A percentile compares a stretch with the other conserved stretches of the same genome.
Evolutionary conservation across 257 asterid genomes (phyloP).

Genomic region (Solanum rostratum): DNA sequence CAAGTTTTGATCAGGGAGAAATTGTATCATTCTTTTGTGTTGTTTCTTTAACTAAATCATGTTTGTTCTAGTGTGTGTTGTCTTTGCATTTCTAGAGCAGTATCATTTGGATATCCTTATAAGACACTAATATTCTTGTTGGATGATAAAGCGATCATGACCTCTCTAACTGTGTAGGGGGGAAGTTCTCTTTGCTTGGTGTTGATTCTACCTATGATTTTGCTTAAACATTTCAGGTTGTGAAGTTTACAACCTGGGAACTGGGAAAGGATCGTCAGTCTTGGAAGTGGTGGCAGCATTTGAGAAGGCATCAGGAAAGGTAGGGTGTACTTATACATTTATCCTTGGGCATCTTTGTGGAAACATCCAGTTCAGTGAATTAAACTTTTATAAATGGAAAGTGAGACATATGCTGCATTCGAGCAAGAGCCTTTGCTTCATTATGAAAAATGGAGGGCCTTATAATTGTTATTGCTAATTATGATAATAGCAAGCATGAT

Average conservation of each 20-base stretch:
- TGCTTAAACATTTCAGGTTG: constrained; percentile 46
- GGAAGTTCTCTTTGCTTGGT: neutral
- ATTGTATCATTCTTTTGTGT: neutral
- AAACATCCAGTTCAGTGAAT: neutral
- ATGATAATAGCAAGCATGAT: neutral
- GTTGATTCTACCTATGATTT: neutral
- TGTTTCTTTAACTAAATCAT: neutral
- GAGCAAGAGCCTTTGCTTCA: neutral
- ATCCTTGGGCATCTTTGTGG: neutral
- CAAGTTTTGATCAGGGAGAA: neutral
- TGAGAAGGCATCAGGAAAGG: constrained; percentile 98
- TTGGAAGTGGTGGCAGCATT: constrained; percentile 96
- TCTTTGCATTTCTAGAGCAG: neutral
- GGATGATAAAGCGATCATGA: neutral
- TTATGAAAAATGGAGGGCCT: neutral
- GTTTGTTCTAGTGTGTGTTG: neutral
- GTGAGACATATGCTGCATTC: neutral
- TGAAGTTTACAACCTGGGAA: constrained; percentile 94
- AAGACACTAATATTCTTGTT: neutral
- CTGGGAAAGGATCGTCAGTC: constrained; percentile 95
- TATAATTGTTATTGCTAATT: neutral
- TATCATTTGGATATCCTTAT: neutral
- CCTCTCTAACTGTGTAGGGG: neutral
- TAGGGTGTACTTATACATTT: constrained; percentile 6
- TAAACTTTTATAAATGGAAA: neutral